Base-by-base conservation (phyloP, 441 rosid genomes). In the Croton setiger region DNA sequence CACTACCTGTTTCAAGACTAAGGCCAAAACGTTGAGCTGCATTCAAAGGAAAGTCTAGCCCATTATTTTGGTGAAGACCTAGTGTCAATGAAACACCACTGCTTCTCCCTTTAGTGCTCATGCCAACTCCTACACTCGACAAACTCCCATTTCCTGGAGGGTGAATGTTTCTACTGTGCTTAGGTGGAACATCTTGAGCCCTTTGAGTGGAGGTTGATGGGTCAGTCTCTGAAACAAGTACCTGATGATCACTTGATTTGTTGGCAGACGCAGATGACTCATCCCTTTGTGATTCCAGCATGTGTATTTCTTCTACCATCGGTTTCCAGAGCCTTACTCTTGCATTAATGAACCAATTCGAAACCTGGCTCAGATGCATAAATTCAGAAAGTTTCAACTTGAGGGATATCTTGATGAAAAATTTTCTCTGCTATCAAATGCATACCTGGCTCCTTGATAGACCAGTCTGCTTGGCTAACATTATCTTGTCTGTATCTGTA, bases 311-410 rank as follows among this genome's bases (percentile, higher is more conserved):
- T 79, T 92, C 97, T 58, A 92, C 97, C 98, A 92, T 88, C 8
- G 97, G 97, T 77, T 92, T 92, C 97, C 97, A 92, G 66, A 89
- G 85, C 85, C 97, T 79, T 65, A 92, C 97, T 73, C 97, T 75
- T 41, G 97, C 97, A 80, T 91, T 91, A 60, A 91, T 91, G 71
- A 92, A 92, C 97, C 96, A 92, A 69, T 92, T 92, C 1, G 97
- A 92, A 48, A 92, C 97, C 96, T 92, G 78, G 51, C 57, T 69
- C 27, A 56, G 7, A 67, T 55, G 41, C 35, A 18, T 3, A 64
- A 56, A n/a, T 13, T 20, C n/a, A 61, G 52, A 35, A 56, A 31
- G 31, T 27, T 27, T 27, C 31, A 27, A 27, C 31, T 27, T 27
- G 31, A 27, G 31, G 31, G 31, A 27, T 27, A 27, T 27, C 31